phyloP scores from a whole-genome alignment of 2,329 filamentous ascomycete genomes.

The Talaromyces marneffei region DNA sequence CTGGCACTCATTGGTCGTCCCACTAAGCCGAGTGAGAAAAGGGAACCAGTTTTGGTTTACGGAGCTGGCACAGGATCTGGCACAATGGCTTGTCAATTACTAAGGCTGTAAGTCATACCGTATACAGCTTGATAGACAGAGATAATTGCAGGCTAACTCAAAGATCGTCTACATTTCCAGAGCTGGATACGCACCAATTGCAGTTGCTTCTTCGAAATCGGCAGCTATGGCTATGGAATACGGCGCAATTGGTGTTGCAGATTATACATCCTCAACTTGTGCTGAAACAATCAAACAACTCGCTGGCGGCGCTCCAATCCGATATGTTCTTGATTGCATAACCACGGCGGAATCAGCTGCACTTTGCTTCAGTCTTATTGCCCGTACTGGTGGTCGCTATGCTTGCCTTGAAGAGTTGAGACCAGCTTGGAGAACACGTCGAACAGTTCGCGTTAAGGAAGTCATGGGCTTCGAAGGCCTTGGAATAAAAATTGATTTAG shows the following conservation, averaged over 20 bases:
- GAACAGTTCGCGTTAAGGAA: not conserved
- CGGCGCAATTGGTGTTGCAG: not conserved
- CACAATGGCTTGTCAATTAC: slow-evolving; percentile 41
- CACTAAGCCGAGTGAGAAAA: slow-evolving; percentile 13
- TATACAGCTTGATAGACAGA: no score
- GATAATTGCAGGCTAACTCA: not conserved
- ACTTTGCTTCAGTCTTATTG: slow-evolving; percentile 23
- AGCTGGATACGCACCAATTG: not conserved
- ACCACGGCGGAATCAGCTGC: slow-evolving; percentile 23
- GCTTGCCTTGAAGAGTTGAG: slow-evolving; percentile 26
- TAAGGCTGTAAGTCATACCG: slow-evolving; percentile 25
- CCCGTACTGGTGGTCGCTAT: slow-evolving; percentile 27
- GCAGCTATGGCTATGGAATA: not conserved
- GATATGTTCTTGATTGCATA: slow-evolving; percentile 29
- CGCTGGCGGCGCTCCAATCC: slow-evolving; percentile 11
- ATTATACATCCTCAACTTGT: not conserved
- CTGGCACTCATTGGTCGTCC: not conserved
- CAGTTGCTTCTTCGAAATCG: not conserved
- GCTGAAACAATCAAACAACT: not conserved
- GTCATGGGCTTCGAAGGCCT: not conserved
- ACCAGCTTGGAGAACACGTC: slow-evolving; percentile 21
- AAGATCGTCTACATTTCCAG: not conserved
- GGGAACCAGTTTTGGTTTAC: slow-evolving; percentile 36
- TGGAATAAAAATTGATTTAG: not conserved
- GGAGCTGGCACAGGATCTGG: slow-evolving; percentile 44